These are phyloP conservation scores for Psophocarpus tetragonolobus DNA, from an alignment of 306 rosid species.

Conservation along the genomic window DNA sequence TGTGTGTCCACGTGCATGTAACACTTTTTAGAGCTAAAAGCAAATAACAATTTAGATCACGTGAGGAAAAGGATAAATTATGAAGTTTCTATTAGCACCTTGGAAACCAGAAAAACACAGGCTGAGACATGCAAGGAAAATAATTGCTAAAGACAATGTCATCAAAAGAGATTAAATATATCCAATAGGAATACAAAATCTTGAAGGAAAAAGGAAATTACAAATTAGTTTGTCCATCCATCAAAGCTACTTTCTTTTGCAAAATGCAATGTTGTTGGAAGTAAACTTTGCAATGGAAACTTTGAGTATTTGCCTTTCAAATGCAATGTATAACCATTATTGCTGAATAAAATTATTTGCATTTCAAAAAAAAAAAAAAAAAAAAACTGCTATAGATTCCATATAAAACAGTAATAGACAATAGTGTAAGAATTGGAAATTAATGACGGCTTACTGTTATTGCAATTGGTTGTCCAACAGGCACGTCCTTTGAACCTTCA, in stretches of 20 bases:
- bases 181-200: neutral
- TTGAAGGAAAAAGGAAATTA: neutral
- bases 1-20: neutral
- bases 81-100: conserved; percentile 19
- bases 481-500: conserved; percentile 90
- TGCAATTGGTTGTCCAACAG: conserved; percentile 91
- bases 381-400: neutral
- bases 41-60: conserved; percentile 22
- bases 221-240: conserved; percentile 9
- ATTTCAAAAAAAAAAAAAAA: too few relatives aligned
- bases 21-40: neutral
- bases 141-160: neutral
- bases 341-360: too few relatives aligned
- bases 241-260: conserved; percentile 21
- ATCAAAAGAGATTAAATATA: neutral
- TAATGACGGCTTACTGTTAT: conserved; percentile 58
- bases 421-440: conserved; percentile 34
- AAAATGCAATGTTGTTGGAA: conserved; percentile 18
- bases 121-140: neutral
- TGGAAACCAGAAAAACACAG: conserved; percentile 11
- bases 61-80: conserved; percentile 8
- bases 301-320: too few relatives aligned
- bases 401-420: conserved; percentile 17
- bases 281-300: conserved; percentile 21
- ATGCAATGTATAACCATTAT: too few relatives aligned